These are phyloP conservation scores for Blastomyces parvus DNA, from an alignment of 2,329 filamentous ascomycete species.

Conservation along the genomic window DNA sequence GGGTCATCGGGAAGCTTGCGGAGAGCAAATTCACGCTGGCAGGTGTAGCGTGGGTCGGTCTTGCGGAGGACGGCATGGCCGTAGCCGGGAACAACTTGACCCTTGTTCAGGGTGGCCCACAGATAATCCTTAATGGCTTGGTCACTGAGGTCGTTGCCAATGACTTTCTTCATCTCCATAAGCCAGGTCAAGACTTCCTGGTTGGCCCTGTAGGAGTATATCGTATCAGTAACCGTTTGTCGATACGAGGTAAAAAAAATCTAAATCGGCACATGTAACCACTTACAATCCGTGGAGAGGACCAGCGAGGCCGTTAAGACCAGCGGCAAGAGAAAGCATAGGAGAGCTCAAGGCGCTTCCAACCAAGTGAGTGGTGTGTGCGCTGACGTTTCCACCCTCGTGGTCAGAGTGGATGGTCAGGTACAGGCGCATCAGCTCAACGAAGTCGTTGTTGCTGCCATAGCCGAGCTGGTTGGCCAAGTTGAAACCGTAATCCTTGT, in stretches of 20 bases:
- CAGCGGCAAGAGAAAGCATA: constrained; percentile 90
- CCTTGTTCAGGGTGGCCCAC: constrained; percentile 90
- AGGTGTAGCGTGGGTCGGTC: constrained; percentile 98
- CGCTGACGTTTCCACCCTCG: constrained; percentile 97
- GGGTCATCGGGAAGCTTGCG: constrained; percentile 91
- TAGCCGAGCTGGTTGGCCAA: constrained; percentile 99
- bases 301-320: constrained; percentile 94
- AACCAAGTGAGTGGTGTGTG: constrained; percentile 97
- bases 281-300: constrained; percentile 82
- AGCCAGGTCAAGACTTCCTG: constrained; percentile 99
- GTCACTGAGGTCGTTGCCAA: constrained; percentile 93
- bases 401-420: constrained; percentile 99
- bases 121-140: constrained; percentile 97
- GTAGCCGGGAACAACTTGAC: constrained; percentile 95
- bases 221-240: not conserved
- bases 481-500: constrained; percentile 99
- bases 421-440: constrained; percentile 98
- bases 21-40: constrained; percentile 93
- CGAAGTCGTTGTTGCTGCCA: constrained; percentile 86
- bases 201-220: constrained; percentile 56
- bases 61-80: constrained; percentile 98
- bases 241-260: no score
- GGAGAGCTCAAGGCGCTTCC: constrained; percentile 94
- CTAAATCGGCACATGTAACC: no score
- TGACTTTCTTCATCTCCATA: constrained; percentile 91